Conservation (phyloP, 2,329 filamentous ascomycete genomes). For the Sphaerulina populicola region DNA sequence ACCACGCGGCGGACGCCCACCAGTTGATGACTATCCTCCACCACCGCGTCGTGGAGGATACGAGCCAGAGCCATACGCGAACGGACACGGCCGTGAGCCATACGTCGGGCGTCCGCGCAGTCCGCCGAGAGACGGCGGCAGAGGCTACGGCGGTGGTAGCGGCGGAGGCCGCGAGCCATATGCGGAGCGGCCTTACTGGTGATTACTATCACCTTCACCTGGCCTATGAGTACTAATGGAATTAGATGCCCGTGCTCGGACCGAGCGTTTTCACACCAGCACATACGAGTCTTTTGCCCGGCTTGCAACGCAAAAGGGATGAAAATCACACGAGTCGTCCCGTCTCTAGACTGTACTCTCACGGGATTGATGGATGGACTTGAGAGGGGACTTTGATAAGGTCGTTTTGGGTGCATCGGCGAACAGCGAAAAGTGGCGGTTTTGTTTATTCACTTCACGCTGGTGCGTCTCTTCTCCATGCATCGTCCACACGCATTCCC, state of each 20-base stretch:
- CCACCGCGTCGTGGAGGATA: constrained; percentile 38
- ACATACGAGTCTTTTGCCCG: constrained; percentile 1
- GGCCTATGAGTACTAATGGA: constrained; percentile 17
- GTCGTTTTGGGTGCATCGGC: not conserved
- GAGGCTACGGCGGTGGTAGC: constrained; percentile 19
- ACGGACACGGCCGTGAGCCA: constrained; percentile 47
- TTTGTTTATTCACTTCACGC: not conserved
- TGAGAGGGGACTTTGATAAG: not conserved
- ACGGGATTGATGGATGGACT: constrained; percentile 7
- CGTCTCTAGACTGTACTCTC: constrained; percentile 8
- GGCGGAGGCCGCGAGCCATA: constrained; percentile 9
- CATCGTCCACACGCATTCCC: constrained; percentile 1
- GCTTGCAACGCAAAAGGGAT: not conserved
- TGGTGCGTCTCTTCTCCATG: not conserved
- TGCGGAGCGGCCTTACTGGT: constrained; percentile 28
- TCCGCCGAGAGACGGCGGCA: constrained; percentile 37
- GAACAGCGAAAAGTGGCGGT: constrained; percentile 5
- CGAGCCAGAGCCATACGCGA: constrained; percentile 53
- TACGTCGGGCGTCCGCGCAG: constrained; percentile 43
- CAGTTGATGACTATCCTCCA: constrained; percentile 63
- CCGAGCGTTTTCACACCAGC: constrained; percentile 10
- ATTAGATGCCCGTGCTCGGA: constrained; percentile 5
- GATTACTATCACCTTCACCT: constrained; percentile 20
- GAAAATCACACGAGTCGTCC: not conserved
- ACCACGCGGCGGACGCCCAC: constrained; percentile 49